phyloP scores from a whole-genome alignment of 2,329 filamentous ascomycete genomes.

The Colletotrichum destructivum region DNA sequence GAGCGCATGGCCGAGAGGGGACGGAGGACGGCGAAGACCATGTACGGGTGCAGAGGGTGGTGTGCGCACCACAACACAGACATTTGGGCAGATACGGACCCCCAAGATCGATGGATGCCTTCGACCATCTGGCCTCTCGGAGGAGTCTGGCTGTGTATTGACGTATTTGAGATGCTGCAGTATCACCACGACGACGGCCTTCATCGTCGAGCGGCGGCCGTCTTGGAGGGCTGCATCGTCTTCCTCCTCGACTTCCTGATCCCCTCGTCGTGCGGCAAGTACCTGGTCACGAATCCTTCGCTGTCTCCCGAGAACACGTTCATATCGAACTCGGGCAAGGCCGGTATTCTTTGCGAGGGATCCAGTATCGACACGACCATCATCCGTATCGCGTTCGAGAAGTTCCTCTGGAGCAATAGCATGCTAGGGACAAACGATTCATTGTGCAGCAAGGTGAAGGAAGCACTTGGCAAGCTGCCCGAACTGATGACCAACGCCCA shows the following conservation, averaged over 20 bases:
- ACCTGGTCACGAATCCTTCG: constrained; percentile 48
- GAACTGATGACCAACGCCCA: constrained; percentile 43
- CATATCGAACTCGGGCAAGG: constrained; percentile 51
- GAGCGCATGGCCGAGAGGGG: constrained; percentile 54
- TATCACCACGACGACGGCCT: constrained; percentile 52
- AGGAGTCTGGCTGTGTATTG: constrained; percentile 57
- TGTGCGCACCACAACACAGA: constrained; percentile 56
- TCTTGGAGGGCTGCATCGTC: constrained; percentile 49
- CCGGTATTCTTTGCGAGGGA: constrained; percentile 57
- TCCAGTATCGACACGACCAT: constrained; percentile 62
- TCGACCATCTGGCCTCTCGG: constrained; percentile 57
- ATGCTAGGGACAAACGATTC: constrained; percentile 31
- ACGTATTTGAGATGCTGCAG: constrained; percentile 55
- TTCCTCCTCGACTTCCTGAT: constrained; percentile 51
- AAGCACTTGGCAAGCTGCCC: constrained; percentile 41
- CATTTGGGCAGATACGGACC: constrained; percentile 54
- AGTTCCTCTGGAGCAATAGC: constrained; percentile 47
- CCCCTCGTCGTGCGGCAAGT: constrained; percentile 46
- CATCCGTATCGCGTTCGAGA: constrained; percentile 39
- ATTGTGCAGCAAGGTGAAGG: constrained; percentile 22
- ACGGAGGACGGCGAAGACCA: constrained; percentile 49
- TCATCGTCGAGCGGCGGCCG: constrained; percentile 46
- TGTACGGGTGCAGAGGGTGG: constrained; percentile 54
- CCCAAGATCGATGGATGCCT: constrained; percentile 52
- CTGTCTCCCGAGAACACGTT: constrained; percentile 48